Evolutionary conservation across 1,284 basidiomycete genomes (phyloP).

Genomic region (Trichosporon coremiiforme): DNA sequence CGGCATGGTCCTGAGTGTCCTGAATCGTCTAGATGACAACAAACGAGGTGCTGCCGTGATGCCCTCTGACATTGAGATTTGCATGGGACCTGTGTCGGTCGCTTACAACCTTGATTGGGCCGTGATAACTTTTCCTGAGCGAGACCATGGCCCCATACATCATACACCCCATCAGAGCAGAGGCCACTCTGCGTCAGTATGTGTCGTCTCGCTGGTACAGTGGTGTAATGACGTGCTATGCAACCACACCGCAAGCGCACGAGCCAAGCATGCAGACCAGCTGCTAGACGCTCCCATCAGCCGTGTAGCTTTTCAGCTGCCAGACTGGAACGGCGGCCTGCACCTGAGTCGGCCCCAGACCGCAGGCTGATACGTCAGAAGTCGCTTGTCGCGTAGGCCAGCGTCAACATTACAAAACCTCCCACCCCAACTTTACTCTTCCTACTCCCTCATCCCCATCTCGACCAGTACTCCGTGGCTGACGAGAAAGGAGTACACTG

Average conservation of each 20-base stretch:
- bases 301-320: background rate
- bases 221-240: background rate
- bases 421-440: no score
- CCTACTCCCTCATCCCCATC: background rate
- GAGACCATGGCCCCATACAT: background rate
- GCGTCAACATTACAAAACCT: background rate
- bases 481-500: background rate
- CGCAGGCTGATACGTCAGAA: background rate
- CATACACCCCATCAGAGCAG: background rate
- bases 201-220: background rate
- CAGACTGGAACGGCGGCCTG: background rate
- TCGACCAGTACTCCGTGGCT: background rate
- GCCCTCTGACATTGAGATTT: background rate
- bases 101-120: background rate
- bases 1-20: background rate
- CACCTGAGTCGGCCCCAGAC: background rate
- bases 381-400: background rate
- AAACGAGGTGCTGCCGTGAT: background rate
- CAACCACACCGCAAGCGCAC: background rate
- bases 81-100: background rate
- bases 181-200: background rate
- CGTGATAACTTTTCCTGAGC: constrained; percentile 3
- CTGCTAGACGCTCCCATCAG: background rate
- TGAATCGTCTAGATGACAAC: background rate
- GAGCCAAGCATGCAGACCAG: background rate